Base-by-base conservation (phyloP, 352 stramenopile species). In the Globisporangium rhizosaccharum region DNA sequence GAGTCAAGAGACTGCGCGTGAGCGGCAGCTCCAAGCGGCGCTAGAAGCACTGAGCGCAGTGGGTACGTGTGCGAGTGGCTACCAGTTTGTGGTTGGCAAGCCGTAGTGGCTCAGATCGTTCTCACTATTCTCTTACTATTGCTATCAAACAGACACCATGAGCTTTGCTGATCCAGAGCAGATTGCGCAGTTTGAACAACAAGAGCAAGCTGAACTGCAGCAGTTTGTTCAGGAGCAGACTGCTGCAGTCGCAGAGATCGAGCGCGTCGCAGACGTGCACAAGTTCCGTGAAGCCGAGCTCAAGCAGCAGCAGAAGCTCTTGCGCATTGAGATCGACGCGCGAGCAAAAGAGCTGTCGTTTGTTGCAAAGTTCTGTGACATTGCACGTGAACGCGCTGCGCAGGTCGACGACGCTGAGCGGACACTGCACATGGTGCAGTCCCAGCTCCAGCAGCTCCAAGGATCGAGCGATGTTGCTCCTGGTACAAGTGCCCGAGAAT, bases 221-320 rank as follows among this genome's bases (percentile, higher is more conserved):
- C 30, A 55, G 3, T 87, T 85, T 42, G 59, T 85, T 2, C 17
- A 15, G 0, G 61, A 68, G 5, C 68, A 72, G 28, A 61, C 33
- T 20, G 51, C 65, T 6, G 44, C 70, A 18, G 59, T 73, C 9
- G 12, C 25, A 0, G 57, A 46, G 17, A 59, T 85, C 17, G 70
- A 79, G 47, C 50, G 52, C 12, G 65, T 55, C 8, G 63, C 74
- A 1, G 58, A 69, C 41, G 54, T 54, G 28, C 64, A 72, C 54
- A 81, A 79, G 56, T 67, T 79, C 56, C 28, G 57, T 15, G 79
- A 88, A 39, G 67, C 79, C 10, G 63, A 72, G 53, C 66, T 83
- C 33, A 76, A 71, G 26, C 72, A 85, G 48, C 61, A 58, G 7
- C 76, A 86, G 55, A 87, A 87, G 51, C 59, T 70, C 41, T 50